Conservation (phyloP, 108 stramenopile species). For the Nitzschia palea region DNA sequence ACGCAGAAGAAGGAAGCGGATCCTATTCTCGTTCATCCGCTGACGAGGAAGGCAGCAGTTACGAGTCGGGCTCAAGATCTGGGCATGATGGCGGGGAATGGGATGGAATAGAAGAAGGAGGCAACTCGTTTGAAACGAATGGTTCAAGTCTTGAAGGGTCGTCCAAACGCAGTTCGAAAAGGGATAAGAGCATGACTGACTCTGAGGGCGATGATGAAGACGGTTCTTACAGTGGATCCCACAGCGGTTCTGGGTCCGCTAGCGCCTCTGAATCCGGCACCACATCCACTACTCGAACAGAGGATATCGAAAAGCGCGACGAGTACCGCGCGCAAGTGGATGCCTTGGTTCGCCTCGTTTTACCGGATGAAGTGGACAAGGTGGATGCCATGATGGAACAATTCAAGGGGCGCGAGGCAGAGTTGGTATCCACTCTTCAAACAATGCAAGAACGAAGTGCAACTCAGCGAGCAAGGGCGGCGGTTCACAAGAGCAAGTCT, state of each 20-base stretch:
- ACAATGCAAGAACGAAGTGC: constrained; percentile 80
- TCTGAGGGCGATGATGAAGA: constrained; percentile 26
- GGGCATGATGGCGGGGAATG: constrained; percentile 39
- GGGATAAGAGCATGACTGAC: neutral
- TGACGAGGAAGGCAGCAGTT: constrained; percentile 15
- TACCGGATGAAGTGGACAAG: constrained; percentile 81
- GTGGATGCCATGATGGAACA: constrained; percentile 82
- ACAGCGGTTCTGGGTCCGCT: neutral
- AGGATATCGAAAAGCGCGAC: constrained; percentile 39
- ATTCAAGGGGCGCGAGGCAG: constrained; percentile 79
- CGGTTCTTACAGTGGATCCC: constrained; percentile 23
- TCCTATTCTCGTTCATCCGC: constrained; percentile 27
- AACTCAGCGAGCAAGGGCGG: constrained; percentile 68
- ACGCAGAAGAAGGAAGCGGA: neutral
- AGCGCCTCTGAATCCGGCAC: constrained; percentile 2
- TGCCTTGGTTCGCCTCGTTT: constrained; percentile 63
- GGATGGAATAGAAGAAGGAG: constrained; percentile 44
- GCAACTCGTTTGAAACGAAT: constrained; percentile 16
- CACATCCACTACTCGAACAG: constrained; percentile 18
- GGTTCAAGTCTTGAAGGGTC: constrained; percentile 24
- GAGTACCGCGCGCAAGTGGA: constrained; percentile 75
- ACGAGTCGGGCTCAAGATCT: constrained; percentile 22
- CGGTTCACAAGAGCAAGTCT: constrained; percentile 73
- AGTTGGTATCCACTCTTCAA: constrained; percentile 73
- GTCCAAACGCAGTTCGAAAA: constrained; percentile 10